Evolutionary conservation across 148 eudicot species (phyloP), one percentile per base, ranked within the genome.

Genomic region (Persicaria tinctoria): DNA sequence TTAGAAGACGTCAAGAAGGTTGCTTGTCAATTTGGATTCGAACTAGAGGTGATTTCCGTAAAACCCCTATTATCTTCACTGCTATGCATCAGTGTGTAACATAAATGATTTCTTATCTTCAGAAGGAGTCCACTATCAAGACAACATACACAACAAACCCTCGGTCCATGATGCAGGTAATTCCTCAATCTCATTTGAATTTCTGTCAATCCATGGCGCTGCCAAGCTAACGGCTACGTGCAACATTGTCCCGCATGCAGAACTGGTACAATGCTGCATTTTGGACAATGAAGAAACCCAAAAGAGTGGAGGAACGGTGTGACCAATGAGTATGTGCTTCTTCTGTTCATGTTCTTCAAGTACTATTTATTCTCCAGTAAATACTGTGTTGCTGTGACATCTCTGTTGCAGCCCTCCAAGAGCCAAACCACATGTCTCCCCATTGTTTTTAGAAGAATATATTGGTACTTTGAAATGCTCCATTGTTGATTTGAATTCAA

Each of bases 161-260:
- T 41, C 87, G 85, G 78, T 90, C 99, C 16, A 96, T 96, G 99
- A 96, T 96, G 99, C 99, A 92, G 87, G 99, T 90, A 85, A 51
- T 11, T 23, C 6, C 18, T 46, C 57, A 51, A 73, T 16, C 63
- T 5, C 47, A 51, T 2, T 53, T 44, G 38, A 51, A 16, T 73
- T 27, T 73, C 7, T 23, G 10, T 1, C 62, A 16, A 77, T 59
- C 4, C 14, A 6, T 6, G 45, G 41, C 73, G 23, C 47, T 76
- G n/a, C 45, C 46, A 62, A 62, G 41, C 1, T 38, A 4, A 66
- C 47, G 14, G 5, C 18, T 13, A 18, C 2, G 41, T 66, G 47
- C 47, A 66, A 69, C 55, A 80, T 63, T 60, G 70, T 11, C 74
- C 46, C 1, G n/a, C 4, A 74, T 82, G 77, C 92, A 94, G 98